Evolutionary conservation across 2,329 filamentous ascomycete species (phyloP), one percentile per base, ranked within the genome.

Genomic region (Cadophora luteo-olivacea): DNA sequence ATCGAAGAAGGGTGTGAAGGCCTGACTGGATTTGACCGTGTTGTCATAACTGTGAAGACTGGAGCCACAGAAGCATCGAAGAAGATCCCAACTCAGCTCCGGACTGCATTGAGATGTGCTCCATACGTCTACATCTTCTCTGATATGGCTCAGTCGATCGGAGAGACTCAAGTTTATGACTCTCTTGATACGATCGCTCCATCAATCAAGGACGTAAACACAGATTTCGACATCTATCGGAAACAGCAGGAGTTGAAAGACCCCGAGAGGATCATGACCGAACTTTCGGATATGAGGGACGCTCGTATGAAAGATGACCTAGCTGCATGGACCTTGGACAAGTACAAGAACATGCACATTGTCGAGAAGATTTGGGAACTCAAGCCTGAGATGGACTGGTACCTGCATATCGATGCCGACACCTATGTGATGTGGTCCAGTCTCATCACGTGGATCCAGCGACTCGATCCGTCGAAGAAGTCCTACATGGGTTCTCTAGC

Each of bases 341-440:
- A 87, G 78, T 89, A 87, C 79, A 89, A 89, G 78, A 87, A 86
- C 74, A 79, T 87, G 55, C 86, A 87, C 75, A 86, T 87, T 71
- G 81, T 86, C 22, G 83, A 87, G 77, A 86, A 86, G 77, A 77
- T 83, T 0, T 88, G 83, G 74, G 73, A 75, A 16, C 75, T 84
- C 76, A 81, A 83, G 22, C 85, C 86, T 11, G 74, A 81, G 66
- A 83, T 84, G 70, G 84, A 87, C 70, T 89, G 86, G 86, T 89
- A 87, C 72, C 72, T 89, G 25, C 87, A 86, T 69, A 81, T 88
- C 69, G 86, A 88, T 66, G 85, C 85, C 63, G 86, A 88, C 75
- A 86, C 85, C 3, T 88, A 88, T 72, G 80, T 88, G 11, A 77
- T 86, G 55, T 86, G 85, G 82, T 78, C 83, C 8, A 86, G 83